These are phyloP conservation scores for Pseudonitzschia delicatissima DNA, from an alignment of 108 stramenopile species.

Conservation along the genomic window DNA sequence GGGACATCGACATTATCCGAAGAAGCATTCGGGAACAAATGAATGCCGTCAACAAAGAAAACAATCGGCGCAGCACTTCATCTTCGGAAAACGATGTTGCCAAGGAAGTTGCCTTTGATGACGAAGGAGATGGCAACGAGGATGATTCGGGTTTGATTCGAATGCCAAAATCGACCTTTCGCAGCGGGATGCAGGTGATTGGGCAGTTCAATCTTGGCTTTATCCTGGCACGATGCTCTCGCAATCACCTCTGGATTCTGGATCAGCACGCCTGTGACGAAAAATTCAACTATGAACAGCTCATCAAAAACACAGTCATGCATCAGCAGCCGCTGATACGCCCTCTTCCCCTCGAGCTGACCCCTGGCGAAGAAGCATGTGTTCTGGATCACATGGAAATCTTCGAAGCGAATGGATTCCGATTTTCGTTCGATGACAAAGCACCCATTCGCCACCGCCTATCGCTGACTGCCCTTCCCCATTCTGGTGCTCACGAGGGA, in stretches of 20 bases:
- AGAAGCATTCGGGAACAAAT: neutral
- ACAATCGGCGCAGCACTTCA: neutral
- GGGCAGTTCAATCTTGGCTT: conserved; percentile 97
- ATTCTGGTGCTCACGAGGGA: conserved; percentile 85
- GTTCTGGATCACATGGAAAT: conserved; percentile 86
- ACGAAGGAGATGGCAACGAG: conserved; percentile 1
- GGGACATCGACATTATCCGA: neutral
- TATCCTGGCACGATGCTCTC: conserved; percentile 76
- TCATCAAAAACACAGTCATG: conserved; percentile 67
- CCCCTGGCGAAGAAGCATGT: conserved; percentile 85
- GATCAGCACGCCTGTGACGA: conserved; percentile 96
- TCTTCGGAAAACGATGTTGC: neutral
- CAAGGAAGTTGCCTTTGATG: neutral
- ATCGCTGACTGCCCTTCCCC: conserved; percentile 84
- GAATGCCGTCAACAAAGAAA: neutral
- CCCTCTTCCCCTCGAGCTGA: conserved; percentile 84
- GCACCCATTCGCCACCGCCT: conserved; percentile 82
- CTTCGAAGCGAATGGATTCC: conserved; percentile 93
- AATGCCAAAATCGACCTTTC: conserved; percentile 67
- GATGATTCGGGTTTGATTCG: neutral
- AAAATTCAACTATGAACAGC: conserved; percentile 74
- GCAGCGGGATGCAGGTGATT: conserved; percentile 68
- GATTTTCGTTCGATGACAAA: conserved; percentile 65
- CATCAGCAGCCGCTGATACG: conserved; percentile 79
- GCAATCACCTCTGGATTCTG: conserved; percentile 90